phyloP scores from a whole-genome alignment of 345 rosid species.

The Hibiscus mutabilis region DNA sequence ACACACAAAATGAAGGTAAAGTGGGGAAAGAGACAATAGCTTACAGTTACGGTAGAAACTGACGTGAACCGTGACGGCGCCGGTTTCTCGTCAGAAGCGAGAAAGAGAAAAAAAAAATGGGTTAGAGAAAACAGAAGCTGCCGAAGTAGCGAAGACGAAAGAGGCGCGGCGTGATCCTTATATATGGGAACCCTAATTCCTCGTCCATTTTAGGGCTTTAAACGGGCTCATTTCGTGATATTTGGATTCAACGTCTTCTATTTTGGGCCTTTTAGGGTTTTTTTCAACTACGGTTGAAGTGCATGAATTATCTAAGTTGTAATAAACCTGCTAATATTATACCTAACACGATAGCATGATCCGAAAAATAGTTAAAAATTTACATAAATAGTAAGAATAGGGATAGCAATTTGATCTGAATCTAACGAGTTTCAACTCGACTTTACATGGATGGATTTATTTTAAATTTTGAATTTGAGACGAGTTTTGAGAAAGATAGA shows the following conservation, averaged over 20 bases:
- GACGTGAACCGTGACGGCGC: conserved; percentile 28
- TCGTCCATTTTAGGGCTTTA: neutral
- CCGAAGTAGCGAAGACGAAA: neutral
- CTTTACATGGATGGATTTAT: no score
- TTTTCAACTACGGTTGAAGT: neutral
- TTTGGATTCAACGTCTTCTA: neutral
- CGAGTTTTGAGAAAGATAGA: no score
- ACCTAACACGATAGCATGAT: no score
- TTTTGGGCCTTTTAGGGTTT: neutral
- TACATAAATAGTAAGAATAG: no score
- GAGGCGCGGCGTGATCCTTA: neutral
- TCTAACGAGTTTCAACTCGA: no score
- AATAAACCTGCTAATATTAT: no score
- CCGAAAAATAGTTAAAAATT: no score
- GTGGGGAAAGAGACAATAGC: neutral
- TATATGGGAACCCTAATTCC: neutral
- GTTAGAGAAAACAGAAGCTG: neutral
- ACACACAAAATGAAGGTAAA: neutral
- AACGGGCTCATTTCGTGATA: neutral
- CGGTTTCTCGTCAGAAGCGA: neutral
- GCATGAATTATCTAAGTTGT: no score
- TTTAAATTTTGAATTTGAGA: no score
- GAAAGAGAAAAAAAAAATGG: no score
- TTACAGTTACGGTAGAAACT: conserved; percentile 36
- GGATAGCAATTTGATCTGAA: no score